A percentile compares a stretch with the other conserved stretches of the same genome.
These are phyloP conservation scores for Epichloe sp. DNA, from an alignment of 2,329 filamentous ascomycete species.

Conservation along the genomic window DNA sequence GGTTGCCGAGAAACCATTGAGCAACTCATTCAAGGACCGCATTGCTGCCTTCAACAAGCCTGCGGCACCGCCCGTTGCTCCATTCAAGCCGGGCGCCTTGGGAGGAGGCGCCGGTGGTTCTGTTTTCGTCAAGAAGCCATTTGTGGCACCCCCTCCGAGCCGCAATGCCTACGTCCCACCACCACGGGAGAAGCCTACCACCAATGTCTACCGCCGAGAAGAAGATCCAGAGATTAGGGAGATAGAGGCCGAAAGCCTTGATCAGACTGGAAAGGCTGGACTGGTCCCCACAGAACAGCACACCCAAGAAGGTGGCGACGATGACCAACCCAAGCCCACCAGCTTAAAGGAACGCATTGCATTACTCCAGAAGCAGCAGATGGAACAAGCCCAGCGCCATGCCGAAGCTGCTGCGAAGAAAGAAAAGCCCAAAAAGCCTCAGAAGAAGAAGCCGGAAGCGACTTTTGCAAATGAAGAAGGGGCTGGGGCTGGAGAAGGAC, in stretches of 20 bases:
- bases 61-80: conserved; percentile 72
- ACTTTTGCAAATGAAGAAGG: conserved; percentile 17
- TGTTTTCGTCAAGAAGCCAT: conserved; percentile 89
- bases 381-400: conserved; percentile 75
- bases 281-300: conserved; percentile 30
- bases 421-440: conserved; percentile 68
- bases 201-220: conserved; percentile 72
- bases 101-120: conserved; percentile 37
- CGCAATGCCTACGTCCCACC: conserved; percentile 82
- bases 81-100: conserved; percentile 67
- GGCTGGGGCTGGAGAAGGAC: conserved; percentile 17
- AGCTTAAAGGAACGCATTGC: conserved; percentile 94
- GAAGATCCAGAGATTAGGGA: conserved; percentile 67
- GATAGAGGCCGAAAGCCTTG: conserved; percentile 50
- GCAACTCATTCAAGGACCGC: conserved; percentile 79
- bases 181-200: conserved; percentile 52
- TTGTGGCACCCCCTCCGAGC: conserved; percentile 92
- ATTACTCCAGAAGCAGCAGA: conserved; percentile 81
- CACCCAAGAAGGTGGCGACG: conserved; percentile 39
- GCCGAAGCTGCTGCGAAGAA: conserved; percentile 68
- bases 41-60: conserved; percentile 96
- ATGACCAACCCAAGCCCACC: conserved; percentile 80
- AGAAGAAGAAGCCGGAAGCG: conserved; percentile 52
- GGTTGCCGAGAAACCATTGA: conserved; percentile 56
- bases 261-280: conserved; percentile 56